Conservation (phyloP, 2,329 filamentous ascomycete genomes). For the Sporothrix curviconia region DNA sequence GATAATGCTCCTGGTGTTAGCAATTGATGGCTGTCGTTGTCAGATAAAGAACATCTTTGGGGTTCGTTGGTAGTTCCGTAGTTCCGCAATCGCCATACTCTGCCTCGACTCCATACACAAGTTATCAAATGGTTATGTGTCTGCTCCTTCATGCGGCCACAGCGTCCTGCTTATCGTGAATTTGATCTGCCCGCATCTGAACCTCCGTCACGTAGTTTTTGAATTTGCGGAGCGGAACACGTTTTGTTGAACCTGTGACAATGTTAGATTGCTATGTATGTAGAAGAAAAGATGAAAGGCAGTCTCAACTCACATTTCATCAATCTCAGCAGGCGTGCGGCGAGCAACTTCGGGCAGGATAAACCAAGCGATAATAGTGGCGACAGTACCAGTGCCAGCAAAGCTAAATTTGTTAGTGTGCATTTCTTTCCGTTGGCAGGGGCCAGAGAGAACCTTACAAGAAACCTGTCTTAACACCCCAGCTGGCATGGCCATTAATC, state of each 20-base stretch:
- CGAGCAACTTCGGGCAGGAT: constrained; percentile 32
- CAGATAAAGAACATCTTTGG: too few species aligned
- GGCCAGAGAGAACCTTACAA: constrained; percentile 27
- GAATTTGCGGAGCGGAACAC: constrained; percentile 14
- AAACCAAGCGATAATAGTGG: constrained; percentile 30
- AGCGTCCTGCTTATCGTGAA: constrained; percentile 12
- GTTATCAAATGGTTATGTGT: too few species aligned
- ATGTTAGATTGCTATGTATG: not conserved
- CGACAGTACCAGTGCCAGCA: constrained; percentile 27
- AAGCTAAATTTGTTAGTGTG: constrained; percentile 22
- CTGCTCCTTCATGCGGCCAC: too few species aligned
- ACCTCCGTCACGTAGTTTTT: constrained; percentile 15
- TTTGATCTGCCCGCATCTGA: constrained; percentile 40
- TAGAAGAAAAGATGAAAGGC: not conserved
- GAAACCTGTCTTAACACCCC: constrained; percentile 40
- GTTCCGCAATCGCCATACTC: too few species aligned
- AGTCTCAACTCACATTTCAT: constrained; percentile 31
- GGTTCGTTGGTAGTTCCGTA: too few species aligned
- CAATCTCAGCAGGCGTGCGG: constrained; percentile 32
- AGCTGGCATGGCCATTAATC: constrained; percentile 34
- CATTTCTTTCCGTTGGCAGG: not conserved
- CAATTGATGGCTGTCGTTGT: too few species aligned
- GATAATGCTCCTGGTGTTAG: too few species aligned
- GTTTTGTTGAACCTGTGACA: constrained; percentile 12
- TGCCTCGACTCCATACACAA: too few species aligned